These are phyloP conservation scores for Aurinia saxatilis DNA, from an alignment of 345 rosid genomes.

Conservation along the genomic window DNA sequence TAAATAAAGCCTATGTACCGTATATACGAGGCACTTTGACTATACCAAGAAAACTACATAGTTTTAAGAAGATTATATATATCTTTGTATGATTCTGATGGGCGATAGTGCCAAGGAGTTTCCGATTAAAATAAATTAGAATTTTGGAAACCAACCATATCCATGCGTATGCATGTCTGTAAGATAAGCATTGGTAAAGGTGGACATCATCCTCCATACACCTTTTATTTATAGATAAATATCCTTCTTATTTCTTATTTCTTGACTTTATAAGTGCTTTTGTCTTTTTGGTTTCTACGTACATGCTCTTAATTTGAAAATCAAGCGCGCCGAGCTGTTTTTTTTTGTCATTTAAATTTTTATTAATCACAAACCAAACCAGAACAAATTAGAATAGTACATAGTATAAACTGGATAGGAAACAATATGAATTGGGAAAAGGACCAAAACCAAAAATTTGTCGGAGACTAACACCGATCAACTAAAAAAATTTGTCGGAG, in stretches of 20 bases:
- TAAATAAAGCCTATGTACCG: constrained; percentile 2
- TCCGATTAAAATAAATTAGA: neutral
- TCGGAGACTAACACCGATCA: too few relatives aligned
- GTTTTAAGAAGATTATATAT: neutral
- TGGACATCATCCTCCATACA: constrained; percentile 19
- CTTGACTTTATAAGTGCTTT: neutral
- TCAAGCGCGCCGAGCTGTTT: neutral
- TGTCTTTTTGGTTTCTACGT: neutral
- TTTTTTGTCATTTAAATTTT: neutral
- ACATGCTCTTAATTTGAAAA: neutral
- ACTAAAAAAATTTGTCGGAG: too few relatives aligned
- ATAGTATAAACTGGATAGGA: too few relatives aligned
- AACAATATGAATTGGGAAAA: too few relatives aligned
- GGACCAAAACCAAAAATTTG: too few relatives aligned
- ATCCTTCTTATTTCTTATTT: neutral
- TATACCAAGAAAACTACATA: neutral
- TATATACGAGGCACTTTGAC: constrained; percentile 14
- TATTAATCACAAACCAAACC: too few relatives aligned
- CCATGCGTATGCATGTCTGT: constrained; percentile 21
- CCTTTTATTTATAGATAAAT: neutral
- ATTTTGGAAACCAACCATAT: constrained; percentile 4
- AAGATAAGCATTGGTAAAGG: constrained; percentile 9
- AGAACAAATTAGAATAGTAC: too few relatives aligned
- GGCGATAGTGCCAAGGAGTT: constrained; percentile 5
- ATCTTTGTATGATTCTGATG: neutral